Evolutionary conservation across 805 yeast species (phyloP).

Genomic region (Candida lessepsii): DNA sequence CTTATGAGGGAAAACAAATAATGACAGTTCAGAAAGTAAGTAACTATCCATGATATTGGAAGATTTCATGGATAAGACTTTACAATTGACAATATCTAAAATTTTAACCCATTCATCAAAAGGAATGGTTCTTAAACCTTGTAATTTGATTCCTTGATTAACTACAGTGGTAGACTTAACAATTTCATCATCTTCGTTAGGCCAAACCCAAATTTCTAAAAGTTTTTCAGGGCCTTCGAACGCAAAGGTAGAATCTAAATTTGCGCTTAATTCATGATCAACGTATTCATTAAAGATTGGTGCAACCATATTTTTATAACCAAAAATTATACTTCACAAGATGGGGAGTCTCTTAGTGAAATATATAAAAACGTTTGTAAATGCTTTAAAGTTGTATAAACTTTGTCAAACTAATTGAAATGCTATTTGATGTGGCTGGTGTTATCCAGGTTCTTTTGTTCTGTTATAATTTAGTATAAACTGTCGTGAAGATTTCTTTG

Average conservation of each 20-base stretch:
- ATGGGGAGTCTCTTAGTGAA: conserved; percentile 39
- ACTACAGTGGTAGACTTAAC: background rate
- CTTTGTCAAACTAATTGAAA: background rate
- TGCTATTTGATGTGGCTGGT: conserved; percentile 12
- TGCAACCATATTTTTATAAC: conserved; percentile 35
- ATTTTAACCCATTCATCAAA: conserved; percentile 66
- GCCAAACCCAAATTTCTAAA: conserved; percentile 84
- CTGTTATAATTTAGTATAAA: conserved; percentile 24
- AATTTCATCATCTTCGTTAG: conserved; percentile 37
- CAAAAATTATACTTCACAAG: conserved; percentile 26
- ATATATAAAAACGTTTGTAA: conserved; percentile 17
- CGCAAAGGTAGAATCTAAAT: conserved; percentile 84
- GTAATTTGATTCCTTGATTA: conserved; percentile 19
- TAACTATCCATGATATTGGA: conserved; percentile 73
- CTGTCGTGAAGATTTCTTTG: conserved; percentile 46
- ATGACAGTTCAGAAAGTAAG: conserved; percentile 81
- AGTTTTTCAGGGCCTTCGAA: conserved; percentile 98
- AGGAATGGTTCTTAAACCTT: conserved; percentile 62
- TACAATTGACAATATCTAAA: conserved; percentile 82
- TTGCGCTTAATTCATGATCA: conserved; percentile 76
- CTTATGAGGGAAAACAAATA: conserved; percentile 86
- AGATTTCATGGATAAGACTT: conserved; percentile 76
- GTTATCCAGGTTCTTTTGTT: conserved; percentile 46
- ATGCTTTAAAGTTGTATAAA: background rate
- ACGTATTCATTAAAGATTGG: conserved; percentile 53